phyloP scores from a whole-genome alignment of 108 stramenopile genomes.

The Fistulifera solaris region DNA sequence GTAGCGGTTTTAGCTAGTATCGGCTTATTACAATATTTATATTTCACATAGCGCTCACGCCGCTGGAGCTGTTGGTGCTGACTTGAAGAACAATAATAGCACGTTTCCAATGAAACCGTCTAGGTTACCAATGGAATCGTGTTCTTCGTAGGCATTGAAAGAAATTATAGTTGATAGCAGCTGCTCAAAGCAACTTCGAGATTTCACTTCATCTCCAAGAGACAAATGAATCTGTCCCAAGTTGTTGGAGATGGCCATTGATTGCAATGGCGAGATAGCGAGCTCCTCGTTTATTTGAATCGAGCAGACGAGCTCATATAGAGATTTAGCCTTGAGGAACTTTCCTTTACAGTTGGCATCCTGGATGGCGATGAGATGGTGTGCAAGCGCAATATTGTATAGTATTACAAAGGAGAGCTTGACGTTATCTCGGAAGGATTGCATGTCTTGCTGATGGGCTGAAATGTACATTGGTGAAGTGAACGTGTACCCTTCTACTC shows the following conservation, averaged over 20 bases:
- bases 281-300: conserved; percentile 13
- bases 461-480: too few species aligned
- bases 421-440: background rate
- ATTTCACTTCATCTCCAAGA: conserved; percentile 13
- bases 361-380: conserved; percentile 4
- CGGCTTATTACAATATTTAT: background rate
- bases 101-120: conserved; percentile 4
- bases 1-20: background rate
- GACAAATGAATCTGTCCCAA: conserved; percentile 16
- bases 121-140: background rate
- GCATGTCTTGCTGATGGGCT: too few species aligned
- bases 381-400: conserved; percentile 5
- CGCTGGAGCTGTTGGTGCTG: background rate
- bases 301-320: conserved; percentile 21
- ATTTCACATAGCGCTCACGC: conserved; percentile 2
- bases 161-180: conserved; percentile 23
- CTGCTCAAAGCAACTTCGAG: conserved; percentile 15
- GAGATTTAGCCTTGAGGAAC: conserved; percentile 19
- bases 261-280: background rate
- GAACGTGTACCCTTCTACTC: too few species aligned
- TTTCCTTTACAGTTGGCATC: conserved; percentile 1
- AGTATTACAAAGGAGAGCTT: background rate
- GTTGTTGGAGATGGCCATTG: conserved; percentile 29
- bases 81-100: background rate
- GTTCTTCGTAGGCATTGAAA: conserved; percentile 5